Conservation (phyloP, 176 grass and related monocot genomes). For the Bothriochloa decipiens region DNA sequence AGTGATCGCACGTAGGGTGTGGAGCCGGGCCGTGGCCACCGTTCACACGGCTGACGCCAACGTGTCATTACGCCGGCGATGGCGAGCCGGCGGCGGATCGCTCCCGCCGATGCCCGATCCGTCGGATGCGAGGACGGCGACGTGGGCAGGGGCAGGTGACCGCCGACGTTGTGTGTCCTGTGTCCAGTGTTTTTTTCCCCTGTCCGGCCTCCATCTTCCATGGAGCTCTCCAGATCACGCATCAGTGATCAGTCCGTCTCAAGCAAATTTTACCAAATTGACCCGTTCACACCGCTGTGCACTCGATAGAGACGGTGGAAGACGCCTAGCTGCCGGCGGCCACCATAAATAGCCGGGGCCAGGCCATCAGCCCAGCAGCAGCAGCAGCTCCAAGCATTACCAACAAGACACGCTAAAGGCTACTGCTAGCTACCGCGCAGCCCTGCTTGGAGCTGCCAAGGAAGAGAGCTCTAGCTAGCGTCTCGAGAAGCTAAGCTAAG, state of each 20-base stretch:
- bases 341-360: slow-evolving; percentile 37
- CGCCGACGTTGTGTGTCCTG: background rate
- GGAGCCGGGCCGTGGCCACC: background rate
- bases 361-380: background rate
- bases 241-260: background rate
- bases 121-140: background rate
- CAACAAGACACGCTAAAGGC: background rate
- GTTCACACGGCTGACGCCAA: slow-evolving; percentile 35
- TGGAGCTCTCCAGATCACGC: slow-evolving; percentile 28
- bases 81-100: slow-evolving; percentile 13
- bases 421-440: background rate
- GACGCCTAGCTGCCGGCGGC: background rate
- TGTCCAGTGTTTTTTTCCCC: too few species aligned
- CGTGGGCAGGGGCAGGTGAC: background rate
- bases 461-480: too few species aligned
- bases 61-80: background rate
- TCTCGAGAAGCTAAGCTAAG: too few species aligned
- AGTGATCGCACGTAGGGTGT: background rate
- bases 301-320: background rate
- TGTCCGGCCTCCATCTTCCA: background rate
- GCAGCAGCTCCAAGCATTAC: background rate
- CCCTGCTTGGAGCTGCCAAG: background rate
- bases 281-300: slow-evolving; percentile 28
- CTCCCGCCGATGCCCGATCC: background rate
- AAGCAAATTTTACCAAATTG: background rate